Evolutionary conservation across 768 basidiomycete species (phyloP).

Genomic region (Auriscalpium microsporum): DNA sequence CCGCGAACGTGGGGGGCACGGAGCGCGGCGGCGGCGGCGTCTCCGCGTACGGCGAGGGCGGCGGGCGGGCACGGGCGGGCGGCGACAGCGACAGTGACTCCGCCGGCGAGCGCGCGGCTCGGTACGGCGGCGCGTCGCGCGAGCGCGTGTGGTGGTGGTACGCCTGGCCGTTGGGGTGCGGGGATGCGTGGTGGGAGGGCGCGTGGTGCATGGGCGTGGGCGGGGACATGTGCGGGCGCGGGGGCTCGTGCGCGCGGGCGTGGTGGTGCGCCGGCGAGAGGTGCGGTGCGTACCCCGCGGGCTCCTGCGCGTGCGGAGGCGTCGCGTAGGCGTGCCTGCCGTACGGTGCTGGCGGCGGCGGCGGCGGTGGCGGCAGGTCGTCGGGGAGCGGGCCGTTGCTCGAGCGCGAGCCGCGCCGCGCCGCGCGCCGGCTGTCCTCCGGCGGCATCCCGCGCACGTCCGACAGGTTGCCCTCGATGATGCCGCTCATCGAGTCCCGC

Average conservation of each 20-base stretch:
- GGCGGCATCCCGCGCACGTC: too few relatives aligned
- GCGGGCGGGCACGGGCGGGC: conserved; percentile 15
- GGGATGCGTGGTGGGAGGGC: conserved; percentile 6
- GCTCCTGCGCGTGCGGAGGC: conserved; percentile 2
- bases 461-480: too few relatives aligned
- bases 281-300: conserved; percentile 5
- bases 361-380: conserved; percentile 10
- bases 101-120: conserved; percentile 20
- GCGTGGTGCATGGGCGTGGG: conserved; percentile 17
- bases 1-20: conserved; percentile 51
- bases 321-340: too few relatives aligned
- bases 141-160: conserved; percentile 3
- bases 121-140: background rate
- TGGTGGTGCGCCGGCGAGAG: conserved; percentile 1
- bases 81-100: conserved; percentile 19
- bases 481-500: background rate
- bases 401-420: background rate
- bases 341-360: conserved; percentile 6
- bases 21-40: conserved; percentile 20
- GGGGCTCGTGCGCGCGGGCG: conserved; percentile 12
- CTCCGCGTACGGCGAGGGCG: conserved; percentile 13
- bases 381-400: conserved; percentile 7
- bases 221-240: conserved; percentile 20
- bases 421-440: too few relatives aligned
- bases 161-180: conserved; percentile 17